Conservation (phyloP, 768 basidiomycete species). For the Ramaria rubella region DNA sequence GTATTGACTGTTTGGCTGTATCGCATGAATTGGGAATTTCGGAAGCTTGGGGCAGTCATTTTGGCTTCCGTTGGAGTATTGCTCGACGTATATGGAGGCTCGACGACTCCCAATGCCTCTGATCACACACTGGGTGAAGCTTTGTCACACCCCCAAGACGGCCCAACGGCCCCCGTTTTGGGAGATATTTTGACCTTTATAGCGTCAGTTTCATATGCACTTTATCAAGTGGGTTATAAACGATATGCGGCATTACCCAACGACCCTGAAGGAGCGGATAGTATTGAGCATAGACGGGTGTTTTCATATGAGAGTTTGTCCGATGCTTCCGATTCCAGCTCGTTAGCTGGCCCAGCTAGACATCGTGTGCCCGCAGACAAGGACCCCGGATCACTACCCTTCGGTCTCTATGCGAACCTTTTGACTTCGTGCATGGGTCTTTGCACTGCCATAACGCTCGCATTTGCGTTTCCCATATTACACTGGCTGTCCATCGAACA, state of each 20-base stretch:
- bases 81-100: constrained; percentile 77
- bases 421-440: constrained; percentile 77
- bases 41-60: constrained; percentile 62
- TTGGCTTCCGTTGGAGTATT: constrained; percentile 79
- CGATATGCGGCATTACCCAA: constrained; percentile 63
- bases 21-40: constrained; percentile 52
- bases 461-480: constrained; percentile 73
- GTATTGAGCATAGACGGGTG: background rate
- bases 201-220: constrained; percentile 64
- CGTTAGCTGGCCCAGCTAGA: background rate
- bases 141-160: background rate
- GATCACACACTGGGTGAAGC: too few relatives aligned
- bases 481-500: constrained; percentile 58
- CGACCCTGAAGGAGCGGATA: constrained; percentile 17
- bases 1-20: constrained; percentile 72
- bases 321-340: background rate
- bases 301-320: background rate
- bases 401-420: constrained; percentile 80
- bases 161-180: constrained; percentile 48
- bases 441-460: constrained; percentile 63
- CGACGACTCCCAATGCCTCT: constrained; percentile 24
- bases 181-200: constrained; percentile 71
- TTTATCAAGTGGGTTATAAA: constrained; percentile 86
- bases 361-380: constrained; percentile 4
- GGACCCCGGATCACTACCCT: constrained; percentile 50